Evolutionary conservation across 1,284 basidiomycete genomes (phyloP).

Genomic region (Coniferiporia weirii): DNA sequence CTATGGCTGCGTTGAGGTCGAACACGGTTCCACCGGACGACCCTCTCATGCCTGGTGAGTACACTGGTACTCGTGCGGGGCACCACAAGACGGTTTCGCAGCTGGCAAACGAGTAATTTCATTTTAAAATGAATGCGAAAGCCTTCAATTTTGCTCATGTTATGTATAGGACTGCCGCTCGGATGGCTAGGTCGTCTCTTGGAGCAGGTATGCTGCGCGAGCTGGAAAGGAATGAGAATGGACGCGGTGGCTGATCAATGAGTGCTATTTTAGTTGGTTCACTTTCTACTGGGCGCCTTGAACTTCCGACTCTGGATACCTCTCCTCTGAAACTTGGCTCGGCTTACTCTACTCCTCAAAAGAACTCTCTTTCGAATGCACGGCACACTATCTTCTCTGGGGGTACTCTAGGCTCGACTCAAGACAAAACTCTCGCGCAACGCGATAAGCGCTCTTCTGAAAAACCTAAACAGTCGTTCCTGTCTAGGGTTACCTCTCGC

Average conservation of each 20-base stretch:
- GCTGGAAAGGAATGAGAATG: neutral
- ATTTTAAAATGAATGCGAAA: neutral
- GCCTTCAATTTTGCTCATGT: neutral
- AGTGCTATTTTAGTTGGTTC: slow-evolving; percentile 3
- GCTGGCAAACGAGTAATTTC: slow-evolving; percentile 12
- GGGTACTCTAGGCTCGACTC: slow-evolving; percentile 9
- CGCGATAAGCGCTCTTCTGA: slow-evolving; percentile 6
- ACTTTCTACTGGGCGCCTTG: slow-evolving; percentile 7
- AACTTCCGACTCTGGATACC: slow-evolving; percentile 7
- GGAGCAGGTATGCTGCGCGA: slow-evolving; percentile 8
- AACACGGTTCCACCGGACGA: neutral
- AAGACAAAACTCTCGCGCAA: neutral
- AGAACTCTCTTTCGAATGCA: neutral
- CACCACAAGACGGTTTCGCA: slow-evolving; percentile 17
- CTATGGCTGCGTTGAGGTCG: slow-evolving; percentile 10
- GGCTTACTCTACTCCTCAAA: slow-evolving; percentile 8
- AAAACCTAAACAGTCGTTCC: slow-evolving; percentile 15
- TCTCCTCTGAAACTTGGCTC: neutral
- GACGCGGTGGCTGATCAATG: neutral
- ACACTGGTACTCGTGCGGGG: neutral
- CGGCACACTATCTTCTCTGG: slow-evolving; percentile 13
- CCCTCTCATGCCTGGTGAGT: neutral
- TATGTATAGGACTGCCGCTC: slow-evolving; percentile 9
- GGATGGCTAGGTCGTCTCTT: slow-evolving; percentile 7
- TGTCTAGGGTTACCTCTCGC: slow-evolving; percentile 15